These are phyloP conservation scores for Balamuthia mandrillaris DNA, from an alignment of 208 protist species.

Conservation along the genomic window DNA sequence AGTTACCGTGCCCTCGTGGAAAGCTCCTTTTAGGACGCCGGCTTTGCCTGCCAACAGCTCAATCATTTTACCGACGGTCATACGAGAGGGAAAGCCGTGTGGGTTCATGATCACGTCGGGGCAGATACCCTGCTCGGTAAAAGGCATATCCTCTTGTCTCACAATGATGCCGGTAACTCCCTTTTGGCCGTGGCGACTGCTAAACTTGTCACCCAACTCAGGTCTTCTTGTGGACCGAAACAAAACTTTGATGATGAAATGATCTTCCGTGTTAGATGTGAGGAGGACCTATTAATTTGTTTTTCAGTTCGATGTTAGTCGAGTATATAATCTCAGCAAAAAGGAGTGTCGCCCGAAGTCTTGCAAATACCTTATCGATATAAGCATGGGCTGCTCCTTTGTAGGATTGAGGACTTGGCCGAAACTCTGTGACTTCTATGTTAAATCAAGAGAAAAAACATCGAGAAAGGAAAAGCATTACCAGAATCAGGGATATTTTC, in stretches of 20 bases:
- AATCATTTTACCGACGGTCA: conserved; percentile 99
- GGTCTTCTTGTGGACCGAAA: conserved; percentile 86
- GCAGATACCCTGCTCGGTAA: conserved; percentile 81
- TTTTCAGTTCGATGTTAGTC: too few species aligned
- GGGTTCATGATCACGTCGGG: conserved; percentile 99
- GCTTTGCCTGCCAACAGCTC: conserved; percentile 97
- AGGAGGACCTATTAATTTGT: too few species aligned
- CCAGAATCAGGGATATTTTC: conserved; percentile 36
- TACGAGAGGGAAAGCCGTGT: conserved; percentile 99
- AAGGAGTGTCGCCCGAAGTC: too few species aligned
- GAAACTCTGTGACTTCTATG: neutral
- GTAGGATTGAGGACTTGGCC: conserved; percentile 79
- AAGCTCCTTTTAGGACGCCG: conserved; percentile 80
- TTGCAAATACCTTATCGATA: conserved; percentile 90
- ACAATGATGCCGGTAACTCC: conserved; percentile 98
- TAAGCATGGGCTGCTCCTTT: conserved; percentile 86
- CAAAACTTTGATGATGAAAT: conserved; percentile 90
- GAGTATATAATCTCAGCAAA: too few species aligned
- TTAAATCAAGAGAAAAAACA: neutral
- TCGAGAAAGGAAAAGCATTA: too few species aligned
- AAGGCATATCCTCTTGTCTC: conserved; percentile 98
- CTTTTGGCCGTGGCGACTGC: conserved; percentile 98
- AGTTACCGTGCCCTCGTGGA: conserved; percentile 86
- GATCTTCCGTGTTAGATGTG: conserved; percentile 81
- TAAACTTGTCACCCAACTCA: conserved; percentile 99